Conservation (phyloP, 345 rosid species). For the Camelina laxa region DNA sequence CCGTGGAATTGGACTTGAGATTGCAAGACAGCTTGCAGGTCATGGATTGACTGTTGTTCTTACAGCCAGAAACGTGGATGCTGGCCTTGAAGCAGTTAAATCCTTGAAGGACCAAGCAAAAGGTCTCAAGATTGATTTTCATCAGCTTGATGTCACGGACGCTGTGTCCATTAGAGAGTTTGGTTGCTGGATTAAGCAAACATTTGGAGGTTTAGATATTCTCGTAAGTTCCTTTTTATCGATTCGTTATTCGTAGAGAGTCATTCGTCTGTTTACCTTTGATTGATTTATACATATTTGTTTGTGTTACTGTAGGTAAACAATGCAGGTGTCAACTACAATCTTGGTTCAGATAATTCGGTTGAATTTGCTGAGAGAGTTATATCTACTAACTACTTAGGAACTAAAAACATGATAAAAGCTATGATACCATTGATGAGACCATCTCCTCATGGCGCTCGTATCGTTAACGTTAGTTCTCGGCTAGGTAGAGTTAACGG, state of each 20-base stretch:
- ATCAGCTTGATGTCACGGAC: slow-evolving; percentile 44
- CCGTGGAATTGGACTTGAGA: slow-evolving; percentile 87
- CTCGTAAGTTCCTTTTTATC: slow-evolving; percentile 41
- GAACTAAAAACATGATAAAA: slow-evolving; percentile 71
- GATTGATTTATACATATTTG: not conserved
- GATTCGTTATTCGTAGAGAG: not conserved
- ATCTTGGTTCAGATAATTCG: slow-evolving; percentile 72
- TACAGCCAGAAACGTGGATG: slow-evolving; percentile 71
- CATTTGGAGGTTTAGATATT: slow-evolving; percentile 45
- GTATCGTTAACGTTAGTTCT: slow-evolving; percentile 82
- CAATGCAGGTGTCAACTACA: slow-evolving; percentile 92
- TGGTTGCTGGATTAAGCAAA: slow-evolving; percentile 42
- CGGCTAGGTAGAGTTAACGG: slow-evolving; percentile 79
- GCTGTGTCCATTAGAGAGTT: slow-evolving; percentile 24
- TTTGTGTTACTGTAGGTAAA: slow-evolving; percentile 59
- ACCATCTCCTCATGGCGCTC: slow-evolving; percentile 72
- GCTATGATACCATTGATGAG: slow-evolving; percentile 89
- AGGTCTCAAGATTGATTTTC: slow-evolving; percentile 38
- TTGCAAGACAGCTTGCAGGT: slow-evolving; percentile 74
- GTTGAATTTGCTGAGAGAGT: slow-evolving; percentile 67
- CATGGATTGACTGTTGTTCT: slow-evolving; percentile 77
- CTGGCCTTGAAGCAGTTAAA: slow-evolving; percentile 72
- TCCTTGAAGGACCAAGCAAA: slow-evolving; percentile 55
- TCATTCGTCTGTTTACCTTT: not conserved
- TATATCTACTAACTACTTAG: slow-evolving; percentile 72